Percentiles rank a stretch among this genome's conserved stretches.
Conservation (phyloP, 2,329 filamentous ascomycete species). For the Diaporthe sp. region DNA sequence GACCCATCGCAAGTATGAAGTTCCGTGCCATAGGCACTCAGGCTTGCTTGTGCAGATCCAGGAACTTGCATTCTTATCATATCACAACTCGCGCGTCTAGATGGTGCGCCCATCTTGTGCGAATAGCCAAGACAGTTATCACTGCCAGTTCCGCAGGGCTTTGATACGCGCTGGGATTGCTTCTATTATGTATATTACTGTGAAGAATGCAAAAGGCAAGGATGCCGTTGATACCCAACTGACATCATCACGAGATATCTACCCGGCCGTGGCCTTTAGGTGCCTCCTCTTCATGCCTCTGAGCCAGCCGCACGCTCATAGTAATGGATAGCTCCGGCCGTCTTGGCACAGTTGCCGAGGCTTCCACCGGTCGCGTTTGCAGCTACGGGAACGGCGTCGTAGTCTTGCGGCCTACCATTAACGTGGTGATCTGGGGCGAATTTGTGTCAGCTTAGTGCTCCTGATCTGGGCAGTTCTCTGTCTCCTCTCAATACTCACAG, state of each 20-base stretch:
- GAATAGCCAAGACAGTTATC: neutral
- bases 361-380: slow-evolving; percentile 61
- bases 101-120: too few relatives aligned
- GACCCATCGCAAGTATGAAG: neutral
- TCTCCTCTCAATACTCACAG: slow-evolving; percentile 46
- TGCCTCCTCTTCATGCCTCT: slow-evolving; percentile 40
- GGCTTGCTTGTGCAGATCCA: neutral
- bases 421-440: slow-evolving; percentile 63
- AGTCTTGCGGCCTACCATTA: slow-evolving; percentile 67
- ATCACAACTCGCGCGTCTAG: neutral
- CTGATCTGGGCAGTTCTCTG: neutral
- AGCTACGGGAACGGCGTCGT: slow-evolving; percentile 57
- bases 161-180: neutral
- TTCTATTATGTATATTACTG: slow-evolving; percentile 14
- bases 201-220: slow-evolving; percentile 16
- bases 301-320: slow-evolving; percentile 61
- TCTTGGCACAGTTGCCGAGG: slow-evolving; percentile 67
- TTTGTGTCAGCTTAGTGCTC: neutral
- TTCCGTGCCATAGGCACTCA: neutral
- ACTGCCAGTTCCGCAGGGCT: neutral
- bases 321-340: slow-evolving; percentile 66
- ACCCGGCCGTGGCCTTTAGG: neutral
- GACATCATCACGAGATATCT: neutral
- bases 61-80: neutral
- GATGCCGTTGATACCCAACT: slow-evolving; percentile 24